Evolutionary conservation across 2,329 filamentous ascomycete genomes (phyloP).

Genomic region (Aspergillus arachidicola): DNA sequence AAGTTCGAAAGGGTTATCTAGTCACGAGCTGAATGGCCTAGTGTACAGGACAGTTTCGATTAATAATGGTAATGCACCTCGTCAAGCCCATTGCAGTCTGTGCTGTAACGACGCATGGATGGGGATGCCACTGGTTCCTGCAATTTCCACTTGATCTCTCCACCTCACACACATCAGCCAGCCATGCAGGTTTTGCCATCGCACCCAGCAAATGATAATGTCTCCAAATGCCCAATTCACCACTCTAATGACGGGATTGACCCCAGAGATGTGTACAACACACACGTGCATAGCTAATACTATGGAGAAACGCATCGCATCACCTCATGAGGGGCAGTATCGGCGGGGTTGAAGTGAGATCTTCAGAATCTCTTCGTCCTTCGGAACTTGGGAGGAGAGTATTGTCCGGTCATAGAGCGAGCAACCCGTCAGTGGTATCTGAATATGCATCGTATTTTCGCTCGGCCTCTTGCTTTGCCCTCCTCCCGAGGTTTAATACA

Average conservation of each 20-base stretch:
- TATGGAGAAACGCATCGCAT: background rate
- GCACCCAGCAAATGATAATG: no score
- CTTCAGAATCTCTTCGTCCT: no score
- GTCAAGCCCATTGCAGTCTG: no score
- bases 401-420: no score
- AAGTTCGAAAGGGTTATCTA: background rate
- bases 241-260: background rate
- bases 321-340: no score
- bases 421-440: no score
- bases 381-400: no score
- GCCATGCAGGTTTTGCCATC: background rate
- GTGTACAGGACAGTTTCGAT: background rate
- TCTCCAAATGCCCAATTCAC: background rate
- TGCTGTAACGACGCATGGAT: background rate
- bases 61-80: background rate
- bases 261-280: background rate
- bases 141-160: background rate
- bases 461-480: background rate
- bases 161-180: background rate
- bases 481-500: background rate
- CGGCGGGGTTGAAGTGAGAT: no score
- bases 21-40: background rate
- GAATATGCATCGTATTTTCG: background rate
- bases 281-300: background rate
- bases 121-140: background rate